Evolutionary conservation across 148 eudicot genomes (phyloP).

Genomic region (Gaultheria prostrata): DNA sequence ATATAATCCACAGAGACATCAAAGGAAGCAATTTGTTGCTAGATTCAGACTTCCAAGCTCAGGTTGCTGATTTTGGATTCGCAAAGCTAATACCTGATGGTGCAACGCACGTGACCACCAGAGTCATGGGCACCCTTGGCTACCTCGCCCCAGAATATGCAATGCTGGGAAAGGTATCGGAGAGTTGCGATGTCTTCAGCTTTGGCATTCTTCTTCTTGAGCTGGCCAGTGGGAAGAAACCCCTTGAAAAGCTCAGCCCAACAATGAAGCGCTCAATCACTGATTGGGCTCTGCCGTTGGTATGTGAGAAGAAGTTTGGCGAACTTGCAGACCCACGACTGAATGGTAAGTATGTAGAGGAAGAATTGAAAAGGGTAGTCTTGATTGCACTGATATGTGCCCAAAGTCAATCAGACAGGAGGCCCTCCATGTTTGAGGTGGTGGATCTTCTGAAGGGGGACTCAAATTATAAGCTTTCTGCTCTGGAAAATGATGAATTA

Average conservation of each 20-base stretch:
- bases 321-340: constrained; percentile 71
- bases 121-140: constrained; percentile 55
- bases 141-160: constrained; percentile 77
- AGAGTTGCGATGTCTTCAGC: constrained; percentile 84
- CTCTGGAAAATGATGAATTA: constrained; percentile 52
- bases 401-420: constrained; percentile 58
- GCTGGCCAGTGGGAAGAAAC: constrained; percentile 78
- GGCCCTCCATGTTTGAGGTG: constrained; percentile 84
- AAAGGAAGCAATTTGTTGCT: constrained; percentile 90
- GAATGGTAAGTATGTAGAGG: constrained; percentile 60
- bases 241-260: constrained; percentile 52
- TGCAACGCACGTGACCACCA: constrained; percentile 54
- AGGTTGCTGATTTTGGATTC: constrained; percentile 64
- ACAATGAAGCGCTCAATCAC: constrained; percentile 47
- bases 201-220: constrained; percentile 85
- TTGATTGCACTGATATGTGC: constrained; percentile 64
- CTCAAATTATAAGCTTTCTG: constrained; percentile 47
- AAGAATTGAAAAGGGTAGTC: constrained; percentile 58
- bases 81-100: constrained; percentile 62
- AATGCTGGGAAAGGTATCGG: constrained; percentile 67
- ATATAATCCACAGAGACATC: constrained; percentile 86
- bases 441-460: constrained; percentile 73
- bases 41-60: constrained; percentile 57
- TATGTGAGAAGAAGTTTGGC: constrained; percentile 48
- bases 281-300: constrained; percentile 80